A percentile compares a stretch with the other conserved stretches of the same genome.
Evolutionary conservation across 2,329 filamentous ascomycete species (phyloP).

Genomic region (Colletotrichum aenigma): DNA sequence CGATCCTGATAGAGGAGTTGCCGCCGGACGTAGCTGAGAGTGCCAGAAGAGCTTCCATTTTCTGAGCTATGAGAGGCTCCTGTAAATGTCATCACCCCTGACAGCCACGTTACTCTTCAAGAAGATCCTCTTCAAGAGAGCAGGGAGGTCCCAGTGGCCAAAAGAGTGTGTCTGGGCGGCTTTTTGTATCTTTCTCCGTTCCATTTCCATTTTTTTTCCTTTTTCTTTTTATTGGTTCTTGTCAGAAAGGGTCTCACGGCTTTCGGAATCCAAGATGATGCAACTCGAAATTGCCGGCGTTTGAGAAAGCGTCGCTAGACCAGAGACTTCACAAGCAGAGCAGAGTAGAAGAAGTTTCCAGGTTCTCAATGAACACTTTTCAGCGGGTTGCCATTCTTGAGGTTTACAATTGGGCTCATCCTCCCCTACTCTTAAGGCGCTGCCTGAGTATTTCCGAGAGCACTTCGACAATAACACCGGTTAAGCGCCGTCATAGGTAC

Average conservation of each 20-base stretch:
- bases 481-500: neutral
- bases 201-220: neutral
- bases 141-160: neutral
- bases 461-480: neutral
- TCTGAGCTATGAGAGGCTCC: neutral
- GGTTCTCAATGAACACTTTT: neutral
- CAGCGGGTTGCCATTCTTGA: neutral
- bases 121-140: neutral
- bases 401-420: neutral
- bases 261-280: neutral
- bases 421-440: neutral
- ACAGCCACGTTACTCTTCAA: neutral
- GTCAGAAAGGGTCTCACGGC: neutral
- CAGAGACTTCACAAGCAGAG: neutral
- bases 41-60: neutral
- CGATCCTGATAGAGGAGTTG: neutral
- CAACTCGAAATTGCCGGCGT: neutral
- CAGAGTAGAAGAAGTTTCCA: neutral
- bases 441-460: neutral
- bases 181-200: neutral
- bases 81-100: neutral
- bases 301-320: neutral
- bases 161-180: neutral
- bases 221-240: neutral
- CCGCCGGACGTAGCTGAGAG: neutral